These are phyloP conservation scores for Kodamaea restingae DNA, from an alignment of 805 yeast species.

Conservation along the genomic window DNA sequence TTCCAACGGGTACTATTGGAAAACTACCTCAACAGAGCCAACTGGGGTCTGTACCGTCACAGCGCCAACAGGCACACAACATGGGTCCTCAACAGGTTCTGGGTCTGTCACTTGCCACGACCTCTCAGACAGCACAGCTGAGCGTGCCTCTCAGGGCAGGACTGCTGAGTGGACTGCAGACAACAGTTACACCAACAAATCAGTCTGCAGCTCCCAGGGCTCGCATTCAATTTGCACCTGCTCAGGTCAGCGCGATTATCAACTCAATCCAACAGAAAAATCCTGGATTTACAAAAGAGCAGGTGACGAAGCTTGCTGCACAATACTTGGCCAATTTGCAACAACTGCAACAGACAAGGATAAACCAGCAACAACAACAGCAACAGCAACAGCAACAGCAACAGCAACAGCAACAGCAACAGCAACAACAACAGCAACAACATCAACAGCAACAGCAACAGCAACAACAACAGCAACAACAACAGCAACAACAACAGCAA, in stretches of 20 bases:
- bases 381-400: neutral
- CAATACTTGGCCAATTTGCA: constrained; percentile 57
- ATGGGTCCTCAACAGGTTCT: neutral
- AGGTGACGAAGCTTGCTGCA: constrained; percentile 64
- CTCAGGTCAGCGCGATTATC: constrained; percentile 63
- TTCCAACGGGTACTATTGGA: neutral
- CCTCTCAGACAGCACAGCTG: neutral
- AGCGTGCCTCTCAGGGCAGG: neutral
- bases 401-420: constrained; percentile 17
- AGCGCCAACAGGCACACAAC: neutral
- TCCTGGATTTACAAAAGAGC: constrained; percentile 59
- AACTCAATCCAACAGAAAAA: constrained; percentile 62
- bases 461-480: constrained; percentile 51
- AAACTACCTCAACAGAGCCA: constrained; percentile 1
- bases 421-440: constrained; percentile 16
- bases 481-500: constrained; percentile 14
- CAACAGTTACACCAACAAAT: constrained; percentile 2
- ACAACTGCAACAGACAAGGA: constrained; percentile 43
- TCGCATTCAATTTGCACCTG: constrained; percentile 47
- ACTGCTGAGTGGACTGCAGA: neutral
- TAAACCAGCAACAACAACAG: constrained; percentile 7
- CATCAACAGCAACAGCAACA: constrained; percentile 16
- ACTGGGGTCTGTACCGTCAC: neutral
- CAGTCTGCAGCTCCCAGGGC: constrained; percentile 18
- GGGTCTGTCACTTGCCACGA: neutral